phyloP scores from a whole-genome alignment of 257 asterid genomes.

The Salvia hispanica region DNA sequence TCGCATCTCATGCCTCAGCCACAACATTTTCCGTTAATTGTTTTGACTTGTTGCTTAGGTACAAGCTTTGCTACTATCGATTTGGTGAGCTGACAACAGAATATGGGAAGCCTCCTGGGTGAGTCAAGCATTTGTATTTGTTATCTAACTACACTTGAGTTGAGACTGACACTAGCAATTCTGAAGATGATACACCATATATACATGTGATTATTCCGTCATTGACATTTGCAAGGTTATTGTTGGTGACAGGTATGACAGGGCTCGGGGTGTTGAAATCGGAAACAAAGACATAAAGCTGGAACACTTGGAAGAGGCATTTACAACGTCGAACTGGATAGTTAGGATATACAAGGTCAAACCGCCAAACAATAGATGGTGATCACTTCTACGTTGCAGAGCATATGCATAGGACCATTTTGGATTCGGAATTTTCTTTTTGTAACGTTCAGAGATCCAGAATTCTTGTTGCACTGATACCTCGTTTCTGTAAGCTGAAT shows the following conservation, averaged over 20 bases:
- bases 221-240: background rate
- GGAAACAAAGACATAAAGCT: conserved; percentile 95
- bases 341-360: conserved; percentile 94
- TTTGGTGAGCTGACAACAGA: conserved; percentile 97
- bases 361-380: conserved; percentile 92
- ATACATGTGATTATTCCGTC: background rate
- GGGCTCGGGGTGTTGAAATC: conserved; percentile 98
- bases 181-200: no score
- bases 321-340: conserved; percentile 96
- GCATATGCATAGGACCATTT: conserved; percentile 40
- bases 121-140: conserved; percentile 37
- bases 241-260: conserved; percentile 62
- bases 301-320: conserved; percentile 91
- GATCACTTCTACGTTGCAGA: conserved; percentile 38
- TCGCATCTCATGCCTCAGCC: background rate
- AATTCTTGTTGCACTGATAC: background rate
- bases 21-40: conserved; percentile 12
- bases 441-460: conserved; percentile 6
- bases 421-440: conserved; percentile 17
- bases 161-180: no score
- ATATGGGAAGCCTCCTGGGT: conserved; percentile 97
- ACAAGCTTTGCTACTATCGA: conserved; percentile 91
- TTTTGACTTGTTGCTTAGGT: conserved; percentile 55
- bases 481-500: background rate
- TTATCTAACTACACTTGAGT: no score